Evolutionary conservation across 2,329 filamentous ascomycete genomes (phyloP), one percentile per base, ranked within the genome.

Genomic region (Thelonectria rubi): DNA sequence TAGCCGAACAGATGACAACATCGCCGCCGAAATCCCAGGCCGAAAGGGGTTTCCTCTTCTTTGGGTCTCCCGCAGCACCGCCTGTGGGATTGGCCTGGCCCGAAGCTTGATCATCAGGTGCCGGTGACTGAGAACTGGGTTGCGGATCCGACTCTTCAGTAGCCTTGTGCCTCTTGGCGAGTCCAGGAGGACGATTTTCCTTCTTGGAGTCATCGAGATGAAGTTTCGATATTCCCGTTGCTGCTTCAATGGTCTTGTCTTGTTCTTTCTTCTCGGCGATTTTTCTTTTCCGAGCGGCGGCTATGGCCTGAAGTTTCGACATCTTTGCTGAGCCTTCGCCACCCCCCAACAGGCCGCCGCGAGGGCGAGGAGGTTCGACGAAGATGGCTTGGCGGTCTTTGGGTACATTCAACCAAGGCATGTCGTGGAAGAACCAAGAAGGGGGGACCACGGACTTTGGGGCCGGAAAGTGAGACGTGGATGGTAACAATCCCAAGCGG

Each of bases 281-380:
- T 76, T 93, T 97, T 78, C 92, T 94, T 75, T 93, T 94, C 26
- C 93, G 86, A 55, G 92, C 91, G 34, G 93, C 93, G 53, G 94
- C 94, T 43, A 99, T 81, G 49, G 93, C 93, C 70, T 97, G 94
- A 47, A 99, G 82, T 72, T 99, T 99, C 5, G 94, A 97, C 77
- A 91, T 84, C 72, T 94, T 95, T 3, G 86, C 84, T n/a, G 80
- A 72, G 12, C 79, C 79, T 49, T 86, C 84, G 2, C 87, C 84
- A 34, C 95, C 96, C 30, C 95, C 96, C 2, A 97, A 78, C 0
- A 99, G 81, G 2, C 93, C 90, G 17, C 88, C 86, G 49, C 79
- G 81, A 55, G 85, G 88, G 64, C 37, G 84, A 15, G 69, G 64
- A 60, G 76, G 86, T 42, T 88, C 82, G 51, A 91, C 78, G 39